Evolutionary conservation across 768 basidiomycete species (phyloP).

Genomic region (Lentinula detonsa): DNA sequence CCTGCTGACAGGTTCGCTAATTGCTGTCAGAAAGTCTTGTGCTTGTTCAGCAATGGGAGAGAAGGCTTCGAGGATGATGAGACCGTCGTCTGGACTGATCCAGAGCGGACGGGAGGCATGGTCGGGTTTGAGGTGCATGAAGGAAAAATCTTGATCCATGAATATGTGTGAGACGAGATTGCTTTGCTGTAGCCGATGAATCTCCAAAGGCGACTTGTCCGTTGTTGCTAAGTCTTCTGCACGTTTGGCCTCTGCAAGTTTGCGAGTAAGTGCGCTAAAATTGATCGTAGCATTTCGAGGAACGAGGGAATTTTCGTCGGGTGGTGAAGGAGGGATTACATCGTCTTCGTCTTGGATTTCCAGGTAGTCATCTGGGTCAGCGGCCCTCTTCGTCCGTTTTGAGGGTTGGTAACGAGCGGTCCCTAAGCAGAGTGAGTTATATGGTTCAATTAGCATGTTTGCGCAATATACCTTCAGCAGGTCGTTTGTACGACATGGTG

Average conservation of each 20-base stretch:
- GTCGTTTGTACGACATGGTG: slow-evolving; percentile 3
- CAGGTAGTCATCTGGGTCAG: slow-evolving; percentile 51
- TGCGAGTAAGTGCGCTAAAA: slow-evolving; percentile 77
- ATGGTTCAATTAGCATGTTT: background rate
- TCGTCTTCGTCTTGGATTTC: slow-evolving; percentile 40
- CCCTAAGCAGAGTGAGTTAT: background rate
- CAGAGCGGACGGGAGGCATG: slow-evolving; percentile 91
- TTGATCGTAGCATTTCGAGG: slow-evolving; percentile 81
- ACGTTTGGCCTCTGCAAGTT: slow-evolving; percentile 60
- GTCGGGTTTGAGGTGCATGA: slow-evolving; percentile 83
- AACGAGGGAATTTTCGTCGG: slow-evolving; percentile 40
- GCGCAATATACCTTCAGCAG: slow-evolving; percentile 1
- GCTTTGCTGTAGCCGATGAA: slow-evolving; percentile 70
- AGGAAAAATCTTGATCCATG: slow-evolving; percentile 80
- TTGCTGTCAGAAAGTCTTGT: slow-evolving; percentile 96
- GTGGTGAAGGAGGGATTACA: slow-evolving; percentile 42
- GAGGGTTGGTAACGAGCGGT: background rate
- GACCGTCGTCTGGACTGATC: slow-evolving; percentile 90
- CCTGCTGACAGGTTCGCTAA: slow-evolving; percentile 98
- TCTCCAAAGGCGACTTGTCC: slow-evolving; percentile 44
- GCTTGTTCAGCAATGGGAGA: slow-evolving; percentile 97
- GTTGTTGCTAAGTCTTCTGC: slow-evolving; percentile 33
- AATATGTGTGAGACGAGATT: slow-evolving; percentile 77
- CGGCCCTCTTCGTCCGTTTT: slow-evolving; percentile 37
- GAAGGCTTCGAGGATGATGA: slow-evolving; percentile 96